phyloP scores from a whole-genome alignment of 169 alveolate species.

The Perkinsus marinus region DNA sequence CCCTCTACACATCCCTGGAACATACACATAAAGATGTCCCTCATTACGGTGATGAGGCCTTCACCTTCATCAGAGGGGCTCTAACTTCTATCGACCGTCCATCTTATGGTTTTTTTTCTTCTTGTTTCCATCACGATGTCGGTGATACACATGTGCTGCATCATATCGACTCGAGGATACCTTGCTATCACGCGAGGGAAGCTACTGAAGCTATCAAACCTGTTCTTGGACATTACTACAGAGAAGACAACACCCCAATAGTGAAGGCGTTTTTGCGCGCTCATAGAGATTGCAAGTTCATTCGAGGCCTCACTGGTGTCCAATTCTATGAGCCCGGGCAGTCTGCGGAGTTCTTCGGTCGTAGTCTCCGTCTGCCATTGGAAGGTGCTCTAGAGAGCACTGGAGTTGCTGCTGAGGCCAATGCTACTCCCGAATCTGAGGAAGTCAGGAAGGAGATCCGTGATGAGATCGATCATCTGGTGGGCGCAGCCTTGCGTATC shows the following conservation, averaged over 20 bases:
- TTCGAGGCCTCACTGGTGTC: background rate
- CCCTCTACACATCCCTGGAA: slow-evolving; percentile 38
- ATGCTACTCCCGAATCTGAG: background rate
- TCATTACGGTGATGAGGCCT: slow-evolving; percentile 29
- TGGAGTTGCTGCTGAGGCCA: background rate
- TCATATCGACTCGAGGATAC: slow-evolving; percentile 30
- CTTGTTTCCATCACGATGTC: slow-evolving; percentile 29
- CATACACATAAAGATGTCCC: slow-evolving; percentile 42
- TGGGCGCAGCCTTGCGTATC: background rate
- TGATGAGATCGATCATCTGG: background rate
- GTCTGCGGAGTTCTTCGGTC: background rate
- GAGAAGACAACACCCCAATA: slow-evolving; percentile 22
- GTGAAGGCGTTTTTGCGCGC: slow-evolving; percentile 5
- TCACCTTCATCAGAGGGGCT: slow-evolving; percentile 45
- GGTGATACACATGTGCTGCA: slow-evolving; percentile 48
- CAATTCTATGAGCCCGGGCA: background rate
- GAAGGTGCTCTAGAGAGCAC: background rate
- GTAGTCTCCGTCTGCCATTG: background rate
- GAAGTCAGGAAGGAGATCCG: background rate
- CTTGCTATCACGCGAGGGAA: slow-evolving; percentile 31
- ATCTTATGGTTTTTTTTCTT: slow-evolving; percentile 21
- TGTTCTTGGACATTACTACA: slow-evolving; percentile 20
- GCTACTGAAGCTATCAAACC: slow-evolving; percentile 35
- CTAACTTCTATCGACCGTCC: slow-evolving; percentile 38
- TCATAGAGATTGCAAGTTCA: background rate